These are phyloP conservation scores for Eucalyptus urophylla DNA, from an alignment of 345 rosid genomes.

Conservation along the genomic window DNA sequence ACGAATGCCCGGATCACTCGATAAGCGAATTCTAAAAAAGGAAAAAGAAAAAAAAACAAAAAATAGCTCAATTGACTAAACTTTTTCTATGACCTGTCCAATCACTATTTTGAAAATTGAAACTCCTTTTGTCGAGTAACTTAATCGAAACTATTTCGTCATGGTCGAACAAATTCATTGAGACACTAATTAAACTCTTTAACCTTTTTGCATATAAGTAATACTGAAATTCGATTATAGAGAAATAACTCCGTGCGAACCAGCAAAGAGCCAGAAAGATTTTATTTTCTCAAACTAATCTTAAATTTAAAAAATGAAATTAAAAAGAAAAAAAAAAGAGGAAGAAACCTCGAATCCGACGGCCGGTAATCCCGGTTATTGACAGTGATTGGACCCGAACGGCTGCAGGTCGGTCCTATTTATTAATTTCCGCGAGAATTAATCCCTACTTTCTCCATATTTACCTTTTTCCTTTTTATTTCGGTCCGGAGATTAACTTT, in stretches of 20 bases:
- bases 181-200: neutral
- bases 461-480: neutral
- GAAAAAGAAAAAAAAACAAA: no score
- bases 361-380: neutral
- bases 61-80: neutral
- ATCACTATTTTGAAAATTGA: neutral
- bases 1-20: rapidly evolving
- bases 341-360: neutral
- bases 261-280: neutral
- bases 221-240: neutral
- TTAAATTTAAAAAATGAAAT: neutral
- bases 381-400: neutral
- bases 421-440: neutral
- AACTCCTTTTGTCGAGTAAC: neutral
- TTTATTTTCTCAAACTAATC: neutral
- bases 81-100: neutral
- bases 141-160: neutral
- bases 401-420: neutral
- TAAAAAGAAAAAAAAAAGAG: neutral
- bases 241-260: neutral
- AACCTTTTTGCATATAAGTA: neutral
- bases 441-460: no score
- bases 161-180: neutral
- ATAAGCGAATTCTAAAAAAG: neutral
- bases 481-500: neutral